Percentiles rank a stretch among this genome's conserved stretches.
These are phyloP conservation scores for Eucalyptus grandis DNA, from an alignment of 345 rosid genomes.

Conservation along the genomic window DNA sequence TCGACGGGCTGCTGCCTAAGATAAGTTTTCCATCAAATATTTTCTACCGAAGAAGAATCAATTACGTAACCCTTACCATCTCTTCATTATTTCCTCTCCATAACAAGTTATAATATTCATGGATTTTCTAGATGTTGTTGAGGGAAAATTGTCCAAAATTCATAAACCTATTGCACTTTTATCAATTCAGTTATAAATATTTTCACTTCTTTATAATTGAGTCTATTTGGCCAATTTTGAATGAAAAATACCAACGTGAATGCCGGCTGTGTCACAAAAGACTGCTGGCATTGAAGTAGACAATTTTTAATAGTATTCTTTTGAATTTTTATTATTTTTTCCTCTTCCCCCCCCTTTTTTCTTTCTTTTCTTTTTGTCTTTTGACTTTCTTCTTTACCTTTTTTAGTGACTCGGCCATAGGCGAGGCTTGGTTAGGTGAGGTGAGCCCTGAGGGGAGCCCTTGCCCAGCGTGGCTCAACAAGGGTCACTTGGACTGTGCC, in stretches of 20 bases:
- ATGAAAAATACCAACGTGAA: rapidly evolving
- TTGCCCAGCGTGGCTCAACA: no score
- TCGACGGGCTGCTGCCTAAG: not conserved
- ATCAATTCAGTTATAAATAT: no score
- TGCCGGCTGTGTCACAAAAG: rapidly evolving
- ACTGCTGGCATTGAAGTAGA: rapidly evolving
- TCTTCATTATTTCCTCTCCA: not conserved
- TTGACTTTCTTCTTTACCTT: no score
- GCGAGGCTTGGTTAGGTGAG: rapidly evolving
- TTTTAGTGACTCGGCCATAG: rapidly evolving
- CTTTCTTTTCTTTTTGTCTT: no score
- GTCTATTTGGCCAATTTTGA: no score
- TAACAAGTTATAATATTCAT: not conserved
- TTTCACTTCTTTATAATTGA: no score
- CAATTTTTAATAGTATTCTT: no score
- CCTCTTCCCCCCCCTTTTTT: rapidly evolving
- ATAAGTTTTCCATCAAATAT: not conserved
- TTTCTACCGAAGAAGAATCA: not conserved
- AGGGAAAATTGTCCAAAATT: no score
- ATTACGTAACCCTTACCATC: not conserved
- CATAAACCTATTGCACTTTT: no score
- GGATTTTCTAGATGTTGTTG: not conserved
- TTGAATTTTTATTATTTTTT: no score
- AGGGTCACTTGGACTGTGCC: no score
- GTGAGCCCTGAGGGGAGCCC: no score